These are phyloP conservation scores for Saitozyma podzolica DNA, from an alignment of 768 basidiomycete genomes.

Conservation along the genomic window DNA sequence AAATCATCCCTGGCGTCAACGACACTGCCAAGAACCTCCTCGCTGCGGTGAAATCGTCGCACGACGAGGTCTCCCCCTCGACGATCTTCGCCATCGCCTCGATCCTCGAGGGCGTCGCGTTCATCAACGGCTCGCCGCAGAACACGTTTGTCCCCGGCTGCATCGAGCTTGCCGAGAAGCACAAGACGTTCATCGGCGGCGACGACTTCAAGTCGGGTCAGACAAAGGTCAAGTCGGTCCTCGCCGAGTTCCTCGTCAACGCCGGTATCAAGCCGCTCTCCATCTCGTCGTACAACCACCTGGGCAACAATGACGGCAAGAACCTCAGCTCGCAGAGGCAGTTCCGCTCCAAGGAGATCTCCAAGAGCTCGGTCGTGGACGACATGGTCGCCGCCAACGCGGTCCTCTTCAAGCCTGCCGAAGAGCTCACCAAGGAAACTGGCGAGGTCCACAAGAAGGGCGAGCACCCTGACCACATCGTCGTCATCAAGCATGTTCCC, in stretches of 20 bases:
- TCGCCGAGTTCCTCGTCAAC: slow-evolving; percentile 98
- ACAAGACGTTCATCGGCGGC: slow-evolving; percentile 90
- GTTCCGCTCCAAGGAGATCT: slow-evolving; percentile 98
- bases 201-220: slow-evolving; percentile 98
- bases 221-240: slow-evolving; percentile 84
- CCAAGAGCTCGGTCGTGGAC: slow-evolving; percentile 90
- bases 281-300: slow-evolving; percentile 97
- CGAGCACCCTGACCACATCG: slow-evolving; percentile 95
- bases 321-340: slow-evolving; percentile 87
- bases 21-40: slow-evolving; percentile 89
- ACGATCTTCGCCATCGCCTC: slow-evolving; percentile 93
- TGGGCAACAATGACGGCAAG: slow-evolving; percentile 74
- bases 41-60: slow-evolving; percentile 74
- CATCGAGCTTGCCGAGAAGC: slow-evolving; percentile 84
- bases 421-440: slow-evolving; percentile 57
- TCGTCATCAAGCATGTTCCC: slow-evolving; percentile 96
- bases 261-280: slow-evolving; percentile 97
- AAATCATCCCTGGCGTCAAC: slow-evolving; percentile 90
- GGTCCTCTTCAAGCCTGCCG: slow-evolving; percentile 77
- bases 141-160: slow-evolving; percentile 98
- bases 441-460: slow-evolving; percentile 62
- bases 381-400: slow-evolving; percentile 95
- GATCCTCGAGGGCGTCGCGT: slow-evolving; percentile 91
- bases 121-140: slow-evolving; percentile 96
- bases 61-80: slow-evolving; percentile 93